Evolutionary conservation across 345 rosid species (phyloP).

Genomic region (Ailanthus altissimus): DNA sequence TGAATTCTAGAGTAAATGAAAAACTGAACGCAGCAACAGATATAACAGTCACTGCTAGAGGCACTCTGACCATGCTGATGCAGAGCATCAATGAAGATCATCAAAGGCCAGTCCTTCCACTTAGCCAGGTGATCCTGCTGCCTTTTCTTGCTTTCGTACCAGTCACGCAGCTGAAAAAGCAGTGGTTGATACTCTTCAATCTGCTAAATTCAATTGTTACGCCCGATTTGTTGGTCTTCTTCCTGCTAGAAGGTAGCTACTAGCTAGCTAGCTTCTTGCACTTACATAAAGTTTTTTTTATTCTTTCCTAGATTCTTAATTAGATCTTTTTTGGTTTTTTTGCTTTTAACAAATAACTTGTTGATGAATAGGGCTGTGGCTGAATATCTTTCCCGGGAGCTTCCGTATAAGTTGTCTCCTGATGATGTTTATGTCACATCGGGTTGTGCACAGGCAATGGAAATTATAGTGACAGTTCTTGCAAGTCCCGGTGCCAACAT

Average conservation of each 20-base stretch:
- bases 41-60: constrained; percentile 26
- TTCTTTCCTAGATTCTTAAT: neutral
- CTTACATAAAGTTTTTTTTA: neutral
- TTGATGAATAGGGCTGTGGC: constrained; percentile 33
- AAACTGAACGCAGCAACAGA: neutral
- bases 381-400: constrained; percentile 31
- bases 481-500: constrained; percentile 37
- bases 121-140: constrained; percentile 57
- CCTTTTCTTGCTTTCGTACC: constrained; percentile 42
- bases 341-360: no score
- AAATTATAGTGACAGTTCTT: constrained; percentile 28
- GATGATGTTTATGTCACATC: constrained; percentile 34
- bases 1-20: constrained; percentile 30
- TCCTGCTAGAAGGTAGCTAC: constrained; percentile 64
- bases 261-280: constrained; percentile 18
- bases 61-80: constrained; percentile 25
- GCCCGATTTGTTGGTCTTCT: constrained; percentile 38
- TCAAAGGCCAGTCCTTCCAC: constrained; percentile 31
- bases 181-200: constrained; percentile 35
- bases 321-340: no score
- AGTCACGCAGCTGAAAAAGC: constrained; percentile 38
- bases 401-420: constrained; percentile 28
- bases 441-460: constrained; percentile 40
- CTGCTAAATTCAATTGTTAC: constrained; percentile 44
- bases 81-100: constrained; percentile 35